Evolutionary conservation across 441 rosid species (phyloP).

Genomic region (Euphorbia corollata): DNA sequence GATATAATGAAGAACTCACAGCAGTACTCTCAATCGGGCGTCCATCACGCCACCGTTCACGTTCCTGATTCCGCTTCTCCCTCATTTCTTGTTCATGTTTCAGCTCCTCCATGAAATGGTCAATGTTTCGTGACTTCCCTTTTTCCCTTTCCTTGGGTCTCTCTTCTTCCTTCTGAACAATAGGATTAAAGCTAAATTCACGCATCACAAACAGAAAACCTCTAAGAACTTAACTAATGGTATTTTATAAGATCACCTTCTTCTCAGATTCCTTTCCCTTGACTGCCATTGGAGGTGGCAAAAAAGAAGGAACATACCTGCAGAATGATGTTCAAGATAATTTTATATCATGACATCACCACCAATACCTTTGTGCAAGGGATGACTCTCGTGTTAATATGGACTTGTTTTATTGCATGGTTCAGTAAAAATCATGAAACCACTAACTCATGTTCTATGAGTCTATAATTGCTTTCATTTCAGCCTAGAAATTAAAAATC

Average conservation of each 20-base stretch:
- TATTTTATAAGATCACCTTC: constrained; percentile 46
- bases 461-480: not conserved
- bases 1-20: constrained; percentile 34
- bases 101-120: constrained; percentile 95
- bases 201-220: constrained; percentile 17
- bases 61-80: constrained; percentile 94
- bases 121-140: constrained; percentile 87
- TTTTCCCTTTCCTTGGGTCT: constrained; percentile 74
- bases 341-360: constrained; percentile 7
- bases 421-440: not conserved
- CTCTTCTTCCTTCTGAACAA: constrained; percentile 75
- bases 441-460: not conserved
- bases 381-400: not conserved
- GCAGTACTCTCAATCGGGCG: constrained; percentile 55
- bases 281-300: constrained; percentile 88
- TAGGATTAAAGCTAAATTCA: constrained; percentile 8
- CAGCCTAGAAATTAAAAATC: not conserved
- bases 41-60: constrained; percentile 78
- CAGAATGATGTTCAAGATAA: constrained; percentile 37
- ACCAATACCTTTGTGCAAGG: constrained; percentile 12
- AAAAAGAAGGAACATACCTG: constrained; percentile 98
- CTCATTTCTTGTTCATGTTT: constrained; percentile 96
- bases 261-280: constrained; percentile 84
- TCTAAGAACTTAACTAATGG: constrained; percentile 4
- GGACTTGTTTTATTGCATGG: not conserved